phyloP scores from a whole-genome alignment of 2,329 filamentous ascomycete genomes.

The Pyrenophora teres region DNA sequence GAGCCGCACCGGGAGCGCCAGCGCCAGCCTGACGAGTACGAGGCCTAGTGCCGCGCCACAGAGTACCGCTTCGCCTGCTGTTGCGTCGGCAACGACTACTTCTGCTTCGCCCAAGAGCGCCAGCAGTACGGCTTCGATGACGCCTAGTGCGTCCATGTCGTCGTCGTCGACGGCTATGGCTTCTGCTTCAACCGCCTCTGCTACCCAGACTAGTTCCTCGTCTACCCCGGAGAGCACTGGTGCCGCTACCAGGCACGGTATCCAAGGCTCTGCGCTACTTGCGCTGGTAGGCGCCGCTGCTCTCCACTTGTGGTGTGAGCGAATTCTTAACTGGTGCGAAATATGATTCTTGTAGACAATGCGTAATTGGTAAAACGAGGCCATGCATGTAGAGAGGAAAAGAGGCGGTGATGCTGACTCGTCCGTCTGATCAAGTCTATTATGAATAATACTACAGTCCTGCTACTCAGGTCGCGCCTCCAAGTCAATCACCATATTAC shows the following conservation, averaged over 20 bases:
- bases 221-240: constrained; percentile 26
- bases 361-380: background rate
- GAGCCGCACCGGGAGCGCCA: constrained; percentile 9
- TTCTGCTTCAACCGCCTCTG: constrained; percentile 4
- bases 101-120: constrained; percentile 5
- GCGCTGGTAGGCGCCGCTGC: constrained; percentile 30
- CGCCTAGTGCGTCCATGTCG: background rate
- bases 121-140: background rate
- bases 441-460: too few species aligned
- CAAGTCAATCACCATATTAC: too few species aligned
- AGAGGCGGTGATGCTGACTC: too few species aligned
- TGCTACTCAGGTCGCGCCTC: too few species aligned
- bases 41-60: constrained; percentile 5
- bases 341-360: background rate
- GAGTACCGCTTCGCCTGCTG: constrained; percentile 7
- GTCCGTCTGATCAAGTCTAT: too few species aligned
- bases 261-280: constrained; percentile 25
- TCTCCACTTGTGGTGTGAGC: constrained; percentile 25
- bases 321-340: too few species aligned
- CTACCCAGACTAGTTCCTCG: constrained; percentile 11
- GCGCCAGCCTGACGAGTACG: constrained; percentile 10
- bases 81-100: background rate
- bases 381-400: too few species aligned
- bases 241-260: constrained; percentile 25
- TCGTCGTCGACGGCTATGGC: background rate